A percentile compares a stretch with the other conserved stretches of the same genome.
phyloP scores from a whole-genome alignment of 192 early-diverging fungal genomes.

The Coemansia erecta region DNA sequence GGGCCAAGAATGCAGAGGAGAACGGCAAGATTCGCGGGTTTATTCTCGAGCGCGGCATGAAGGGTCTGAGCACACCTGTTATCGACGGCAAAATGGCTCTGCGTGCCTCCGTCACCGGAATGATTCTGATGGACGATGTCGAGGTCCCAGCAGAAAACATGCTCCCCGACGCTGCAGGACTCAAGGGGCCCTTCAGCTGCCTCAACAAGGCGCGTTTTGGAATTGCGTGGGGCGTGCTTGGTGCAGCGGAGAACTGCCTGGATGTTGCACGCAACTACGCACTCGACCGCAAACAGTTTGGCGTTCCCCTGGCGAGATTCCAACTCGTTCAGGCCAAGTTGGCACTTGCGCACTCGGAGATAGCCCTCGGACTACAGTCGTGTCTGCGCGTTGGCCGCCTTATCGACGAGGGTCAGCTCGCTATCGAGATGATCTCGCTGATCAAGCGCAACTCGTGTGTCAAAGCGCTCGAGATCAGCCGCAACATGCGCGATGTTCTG shows the following conservation, averaged over 20 bases:
- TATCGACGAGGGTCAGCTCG: slow-evolving; percentile 82
- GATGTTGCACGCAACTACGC: slow-evolving; percentile 87
- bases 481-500: slow-evolving; percentile 85
- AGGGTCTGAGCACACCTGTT: slow-evolving; percentile 80
- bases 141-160: slow-evolving; percentile 88
- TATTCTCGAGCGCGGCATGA: slow-evolving; percentile 94
- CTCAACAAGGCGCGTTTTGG: slow-evolving; percentile 97
- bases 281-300: slow-evolving; percentile 89
- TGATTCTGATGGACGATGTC: slow-evolving; percentile 99
- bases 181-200: slow-evolving; percentile 96
- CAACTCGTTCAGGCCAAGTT: slow-evolving; percentile 97
- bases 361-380: slow-evolving; percentile 83
- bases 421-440: slow-evolving; percentile 93
- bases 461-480: slow-evolving; percentile 91
- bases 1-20: slow-evolving; percentile 81
- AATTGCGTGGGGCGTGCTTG: slow-evolving; percentile 95
- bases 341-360: slow-evolving; percentile 91
- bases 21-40: slow-evolving; percentile 90
- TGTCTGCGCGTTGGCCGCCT: slow-evolving; percentile 89
- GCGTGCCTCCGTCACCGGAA: slow-evolving; percentile 90
- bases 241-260: slow-evolving; percentile 92
- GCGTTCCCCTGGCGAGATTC: slow-evolving; percentile 84
- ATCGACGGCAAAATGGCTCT: slow-evolving; percentile 97
- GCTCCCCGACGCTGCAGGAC: slow-evolving; percentile 84
- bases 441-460: slow-evolving; percentile 96